Base-by-base conservation (phyloP, 495 filamentous ascomycete species). In the Aspergillus bridgeri region DNA sequence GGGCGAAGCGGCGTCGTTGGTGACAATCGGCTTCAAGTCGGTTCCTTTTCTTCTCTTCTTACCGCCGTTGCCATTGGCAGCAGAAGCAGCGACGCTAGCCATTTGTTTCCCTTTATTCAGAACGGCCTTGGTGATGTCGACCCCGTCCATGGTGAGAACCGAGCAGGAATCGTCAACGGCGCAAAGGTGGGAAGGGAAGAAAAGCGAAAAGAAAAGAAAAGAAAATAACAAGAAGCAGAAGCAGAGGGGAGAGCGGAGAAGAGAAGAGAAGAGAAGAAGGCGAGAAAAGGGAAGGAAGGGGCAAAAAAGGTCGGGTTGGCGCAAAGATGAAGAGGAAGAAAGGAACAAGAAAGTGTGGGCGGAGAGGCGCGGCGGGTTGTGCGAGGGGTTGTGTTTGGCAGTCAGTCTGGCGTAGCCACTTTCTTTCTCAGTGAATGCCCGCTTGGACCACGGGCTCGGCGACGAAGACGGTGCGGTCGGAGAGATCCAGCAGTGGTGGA, bases 41-140 rank as follows among this genome's bases (percentile, higher is more conserved):
- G 89, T 83, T 50, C 83, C 89, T 78, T 91, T 92, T 82, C 88
- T 90, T 78, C 89, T 85, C 80, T 92, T 92, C 81, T 92, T 93
- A 58, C 74, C 74, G 55, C 71, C 77, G 65, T 85, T 89, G 73
- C 81, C 83, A 77, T 86, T 86, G 65, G 83, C 79, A 69, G 80
- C 75, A 60, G 81, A 77, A 55, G 83, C 75, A 60, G 82, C 75
- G 56, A 81, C 79, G 65, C 65, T 78, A 43, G 85, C 84, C 70
- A 88, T 87, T 73, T 89, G 84, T 75, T 90, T 91, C 54, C 86
- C 88, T 74, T 90, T 90, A 71, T 86, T 89, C 70, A 90, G 81
- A 59, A 87, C 85, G 44, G 85, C 85, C 68, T 89, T 86, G 66
- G 86, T 89, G 68, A 89, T 85, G 60, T 85, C 84, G 62, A 81